These are phyloP conservation scores for Candida maesae DNA, from an alignment of 805 yeast genomes.

Conservation along the genomic window DNA sequence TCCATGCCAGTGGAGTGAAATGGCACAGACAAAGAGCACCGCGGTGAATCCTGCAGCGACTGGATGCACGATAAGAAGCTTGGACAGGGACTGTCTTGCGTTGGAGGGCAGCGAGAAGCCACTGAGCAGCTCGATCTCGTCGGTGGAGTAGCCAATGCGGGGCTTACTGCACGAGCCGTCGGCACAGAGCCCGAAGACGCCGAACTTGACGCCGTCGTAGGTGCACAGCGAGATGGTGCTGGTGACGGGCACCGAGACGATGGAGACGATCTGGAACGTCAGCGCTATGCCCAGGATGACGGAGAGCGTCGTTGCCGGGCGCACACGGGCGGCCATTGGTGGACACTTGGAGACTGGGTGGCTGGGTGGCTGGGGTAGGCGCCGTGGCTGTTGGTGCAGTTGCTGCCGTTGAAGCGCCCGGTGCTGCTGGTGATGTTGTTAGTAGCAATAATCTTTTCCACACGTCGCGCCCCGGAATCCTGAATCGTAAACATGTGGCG, in stretches of 20 bases:
- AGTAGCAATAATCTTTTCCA: background rate
- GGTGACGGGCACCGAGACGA: slow-evolving; percentile 59
- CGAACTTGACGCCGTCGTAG: slow-evolving; percentile 49
- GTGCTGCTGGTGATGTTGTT: too few relatives aligned
- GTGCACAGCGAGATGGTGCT: slow-evolving; percentile 44
- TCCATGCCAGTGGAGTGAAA: slow-evolving; percentile 36
- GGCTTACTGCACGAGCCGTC: slow-evolving; percentile 35
- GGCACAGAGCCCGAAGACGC: slow-evolving; percentile 67
- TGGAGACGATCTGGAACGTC: slow-evolving; percentile 54
- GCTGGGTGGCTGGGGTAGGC: too few relatives aligned
- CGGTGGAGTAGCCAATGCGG: slow-evolving; percentile 40
- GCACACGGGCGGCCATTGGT: slow-evolving; percentile 28
- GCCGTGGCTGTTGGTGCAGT: too few relatives aligned
- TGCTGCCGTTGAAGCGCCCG: too few relatives aligned
- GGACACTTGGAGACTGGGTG: too few relatives aligned
- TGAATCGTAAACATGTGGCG: slow-evolving; percentile 1
- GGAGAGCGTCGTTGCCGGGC: slow-evolving; percentile 34
- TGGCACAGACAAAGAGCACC: slow-evolving; percentile 38
- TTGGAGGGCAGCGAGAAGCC: slow-evolving; percentile 53
- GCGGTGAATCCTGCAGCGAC: slow-evolving; percentile 55
- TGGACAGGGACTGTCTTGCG: slow-evolving; percentile 56
- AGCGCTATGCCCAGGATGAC: slow-evolving; percentile 46
- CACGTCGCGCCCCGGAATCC: background rate
- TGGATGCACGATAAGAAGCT: slow-evolving; percentile 63
- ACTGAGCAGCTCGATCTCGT: slow-evolving; percentile 30